Base-by-base conservation (phyloP, 805 yeast species). In the Kazachstania viticola region DNA sequence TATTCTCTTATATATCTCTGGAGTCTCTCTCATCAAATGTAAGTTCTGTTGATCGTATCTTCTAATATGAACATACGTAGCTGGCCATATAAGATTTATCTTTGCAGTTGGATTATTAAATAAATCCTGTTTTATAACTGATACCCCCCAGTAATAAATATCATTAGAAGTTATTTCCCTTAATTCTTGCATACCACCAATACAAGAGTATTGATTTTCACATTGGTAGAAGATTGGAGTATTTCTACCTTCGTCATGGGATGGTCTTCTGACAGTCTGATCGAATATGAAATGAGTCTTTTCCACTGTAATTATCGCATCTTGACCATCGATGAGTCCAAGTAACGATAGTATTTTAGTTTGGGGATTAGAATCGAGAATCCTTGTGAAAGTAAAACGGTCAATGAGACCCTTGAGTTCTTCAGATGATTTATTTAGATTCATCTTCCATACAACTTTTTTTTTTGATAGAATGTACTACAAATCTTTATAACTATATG, bases 61-160 rank as follows among this genome's bases (percentile, higher is more conserved):
- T 30, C 67, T 67, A 29, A 91, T 73, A 50, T 91, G 97, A 3
- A 75, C 69, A 30, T 72, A 75, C 0, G 95, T 78, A 1, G 97
- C 97, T 1, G 98, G 98, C 51, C 71, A 84, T 17, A 87, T 75
- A 34, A 88, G 46, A 43, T 79, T 84, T 35, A 83, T 44, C 47
- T 87, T 85, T 12, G 77, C 76, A 1, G 74, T 67, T 1, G 93
- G 82, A 4, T 44, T 44, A 0, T 44, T 41, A 0, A 58, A 61
- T n/a, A 73, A 37, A 29, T 66, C 61, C 39, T 72, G 77, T 3
- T 44, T 43, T 26, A 79, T 41, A 1, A 67, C 53, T 1, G 71
- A 71, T 28, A 70, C 53, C 11, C 83, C 82, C 96, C 97, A 88
- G 39, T 67, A 67, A 49, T 88, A 88, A 1, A 87, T 75, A 45